These are phyloP conservation scores for Calocera cornea DNA, from an alignment of 768 basidiomycete genomes.

Conservation along the genomic window DNA sequence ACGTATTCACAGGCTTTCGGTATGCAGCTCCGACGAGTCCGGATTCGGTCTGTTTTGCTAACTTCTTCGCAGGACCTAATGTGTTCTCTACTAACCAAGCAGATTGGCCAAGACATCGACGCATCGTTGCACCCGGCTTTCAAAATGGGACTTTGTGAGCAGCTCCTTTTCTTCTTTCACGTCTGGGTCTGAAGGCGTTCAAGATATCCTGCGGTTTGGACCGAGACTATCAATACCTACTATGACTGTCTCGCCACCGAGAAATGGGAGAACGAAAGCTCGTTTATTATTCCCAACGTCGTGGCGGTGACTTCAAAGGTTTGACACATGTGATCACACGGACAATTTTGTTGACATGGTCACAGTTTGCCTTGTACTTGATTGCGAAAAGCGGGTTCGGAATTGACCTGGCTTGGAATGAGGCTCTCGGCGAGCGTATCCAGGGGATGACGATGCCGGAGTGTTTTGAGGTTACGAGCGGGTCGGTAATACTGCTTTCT, in stretches of 20 bases:
- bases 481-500: background rate
- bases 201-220: background rate
- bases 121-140: background rate
- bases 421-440: background rate
- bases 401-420: background rate
- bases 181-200: background rate
- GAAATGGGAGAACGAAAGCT: background rate
- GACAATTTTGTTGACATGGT: background rate
- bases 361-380: constrained; percentile 6
- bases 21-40: too few species aligned
- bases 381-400: background rate
- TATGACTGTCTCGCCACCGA: background rate
- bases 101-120: background rate
- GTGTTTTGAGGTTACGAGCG: background rate
- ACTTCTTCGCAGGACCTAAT: too few species aligned
- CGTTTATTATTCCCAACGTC: background rate
- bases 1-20: too few species aligned
- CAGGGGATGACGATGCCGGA: background rate
- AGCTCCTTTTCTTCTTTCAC: too few species aligned
- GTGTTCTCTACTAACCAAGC: background rate
- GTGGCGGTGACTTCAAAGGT: background rate
- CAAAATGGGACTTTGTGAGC: background rate
- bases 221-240: background rate
- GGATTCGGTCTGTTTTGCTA: too few species aligned
- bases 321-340: too few species aligned